These are phyloP conservation scores for Ostreobium quekettii DNA, from an alignment of 139 green algal genomes.

Conservation along the genomic window DNA sequence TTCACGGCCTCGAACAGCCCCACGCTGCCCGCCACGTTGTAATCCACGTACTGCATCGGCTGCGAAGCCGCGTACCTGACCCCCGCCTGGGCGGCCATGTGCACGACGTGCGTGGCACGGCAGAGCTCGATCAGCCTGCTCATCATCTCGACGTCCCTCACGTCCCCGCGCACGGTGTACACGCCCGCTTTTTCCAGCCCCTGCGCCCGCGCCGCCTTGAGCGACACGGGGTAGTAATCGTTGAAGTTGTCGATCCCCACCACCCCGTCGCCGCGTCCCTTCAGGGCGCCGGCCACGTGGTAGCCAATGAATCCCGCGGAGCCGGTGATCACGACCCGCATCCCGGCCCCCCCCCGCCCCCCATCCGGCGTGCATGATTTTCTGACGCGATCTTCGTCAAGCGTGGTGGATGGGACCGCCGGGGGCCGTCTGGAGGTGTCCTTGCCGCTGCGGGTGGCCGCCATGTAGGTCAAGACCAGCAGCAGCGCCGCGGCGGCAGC, in stretches of 20 bases:
- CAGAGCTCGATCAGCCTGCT: constrained; percentile 45
- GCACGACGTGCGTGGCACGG: constrained; percentile 63
- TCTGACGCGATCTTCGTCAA: too few relatives aligned
- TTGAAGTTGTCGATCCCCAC: constrained; percentile 84
- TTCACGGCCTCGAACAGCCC: constrained; percentile 57
- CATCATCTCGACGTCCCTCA: constrained; percentile 50
- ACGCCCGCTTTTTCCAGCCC: constrained; percentile 32
- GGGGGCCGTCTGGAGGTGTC: too few relatives aligned
- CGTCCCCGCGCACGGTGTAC: constrained; percentile 51
- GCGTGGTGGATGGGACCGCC: too few relatives aligned
- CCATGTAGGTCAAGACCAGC: too few relatives aligned
- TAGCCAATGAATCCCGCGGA: constrained; percentile 69
- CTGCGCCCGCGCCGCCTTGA: constrained; percentile 51
- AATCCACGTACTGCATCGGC: constrained; percentile 56
- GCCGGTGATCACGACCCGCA: constrained; percentile 41
- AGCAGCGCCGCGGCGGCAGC: too few relatives aligned
- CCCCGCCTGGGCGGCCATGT: constrained; percentile 71
- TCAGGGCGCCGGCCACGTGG: constrained; percentile 38
- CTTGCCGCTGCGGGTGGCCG: too few relatives aligned
- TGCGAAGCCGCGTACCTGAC: constrained; percentile 67
- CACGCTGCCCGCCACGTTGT: constrained; percentile 61
- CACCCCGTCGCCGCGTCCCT: constrained; percentile 39
- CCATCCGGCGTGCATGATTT: too few relatives aligned
- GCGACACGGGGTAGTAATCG: constrained; percentile 57
- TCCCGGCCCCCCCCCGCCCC: neutral